Evolutionary conservation across 2,329 filamentous ascomycete species (phyloP).

Genomic region (Sporothrix brasiliensis): DNA sequence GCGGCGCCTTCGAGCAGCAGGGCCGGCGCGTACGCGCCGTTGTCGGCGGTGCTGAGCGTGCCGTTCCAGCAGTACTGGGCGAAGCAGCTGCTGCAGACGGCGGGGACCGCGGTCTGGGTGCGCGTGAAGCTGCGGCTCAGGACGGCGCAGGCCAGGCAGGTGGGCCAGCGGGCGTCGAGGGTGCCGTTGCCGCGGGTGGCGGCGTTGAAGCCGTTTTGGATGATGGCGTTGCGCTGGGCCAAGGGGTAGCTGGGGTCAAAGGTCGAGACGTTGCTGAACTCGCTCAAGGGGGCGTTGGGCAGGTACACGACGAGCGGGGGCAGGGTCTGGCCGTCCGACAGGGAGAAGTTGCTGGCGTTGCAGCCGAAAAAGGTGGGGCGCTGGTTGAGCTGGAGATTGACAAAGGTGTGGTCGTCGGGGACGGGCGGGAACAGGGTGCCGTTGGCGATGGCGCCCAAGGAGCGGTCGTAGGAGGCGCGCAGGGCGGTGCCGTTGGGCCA

Average conservation of each 20-base stretch:
- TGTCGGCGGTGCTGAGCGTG: slow-evolving; percentile 46
- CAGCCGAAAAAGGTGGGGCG: slow-evolving; percentile 67
- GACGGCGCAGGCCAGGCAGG: slow-evolving; percentile 86
- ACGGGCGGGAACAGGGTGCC: slow-evolving; percentile 62
- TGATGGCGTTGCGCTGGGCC: slow-evolving; percentile 72
- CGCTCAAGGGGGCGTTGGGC: slow-evolving; percentile 80
- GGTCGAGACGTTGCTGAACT: slow-evolving; percentile 77
- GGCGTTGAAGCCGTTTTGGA: slow-evolving; percentile 82
- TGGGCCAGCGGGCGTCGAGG: slow-evolving; percentile 71
- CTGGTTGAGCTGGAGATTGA: slow-evolving; percentile 61
- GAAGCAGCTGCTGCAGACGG: slow-evolving; percentile 77
- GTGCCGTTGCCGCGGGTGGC: slow-evolving; percentile 83
- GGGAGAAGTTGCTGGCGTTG: slow-evolving; percentile 45
- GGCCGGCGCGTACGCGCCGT: slow-evolving; percentile 41
- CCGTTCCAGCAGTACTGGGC: slow-evolving; percentile 90
- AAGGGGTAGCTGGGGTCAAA: slow-evolving; percentile 68
- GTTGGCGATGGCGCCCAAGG: slow-evolving; percentile 52
- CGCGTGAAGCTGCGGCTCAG: slow-evolving; percentile 74
- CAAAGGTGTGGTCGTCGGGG: slow-evolving; percentile 58
- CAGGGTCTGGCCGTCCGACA: slow-evolving; percentile 31
- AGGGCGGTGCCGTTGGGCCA: slow-evolving; percentile 66
- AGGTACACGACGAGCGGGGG: slow-evolving; percentile 62
- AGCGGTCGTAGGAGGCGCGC: slow-evolving; percentile 60
- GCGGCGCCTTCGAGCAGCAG: slow-evolving; percentile 39
- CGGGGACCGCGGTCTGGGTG: slow-evolving; percentile 69